phyloP scores from a whole-genome alignment of 441 rosid genomes.

The Metrosideros polymorpha region DNA sequence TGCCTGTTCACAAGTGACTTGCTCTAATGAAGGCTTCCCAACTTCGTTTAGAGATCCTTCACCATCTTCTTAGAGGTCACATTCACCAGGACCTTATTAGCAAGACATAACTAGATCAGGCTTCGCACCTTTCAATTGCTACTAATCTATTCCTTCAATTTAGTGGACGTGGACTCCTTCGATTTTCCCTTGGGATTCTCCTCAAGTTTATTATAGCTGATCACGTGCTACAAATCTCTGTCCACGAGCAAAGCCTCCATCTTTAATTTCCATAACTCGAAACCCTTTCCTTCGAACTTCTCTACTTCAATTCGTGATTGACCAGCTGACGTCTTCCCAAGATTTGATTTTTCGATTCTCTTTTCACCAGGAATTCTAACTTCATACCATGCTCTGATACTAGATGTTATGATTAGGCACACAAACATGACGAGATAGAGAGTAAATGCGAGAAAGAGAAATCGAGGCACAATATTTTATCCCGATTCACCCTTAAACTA shows the following conservation, averaged over 20 bases:
- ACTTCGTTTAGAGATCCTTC: neutral
- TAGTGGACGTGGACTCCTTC: neutral
- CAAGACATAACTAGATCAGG: neutral
- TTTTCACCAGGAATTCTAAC: neutral
- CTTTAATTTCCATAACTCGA: neutral
- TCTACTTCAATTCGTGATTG: neutral
- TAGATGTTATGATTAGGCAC: neutral
- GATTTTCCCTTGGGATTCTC: neutral
- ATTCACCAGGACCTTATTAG: neutral
- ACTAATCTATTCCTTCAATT: neutral
- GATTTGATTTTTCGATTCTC: neutral
- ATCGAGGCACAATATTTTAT: neutral
- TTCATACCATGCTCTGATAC: neutral
- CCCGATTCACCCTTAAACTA: neutral
- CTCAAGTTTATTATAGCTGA: neutral
- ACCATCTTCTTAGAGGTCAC: neutral
- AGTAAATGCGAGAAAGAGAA: neutral
- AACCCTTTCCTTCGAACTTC: neutral
- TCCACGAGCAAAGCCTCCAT: neutral
- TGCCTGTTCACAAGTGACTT: fast-evolving
- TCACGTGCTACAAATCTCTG: neutral
- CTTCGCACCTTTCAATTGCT: fast-evolving
- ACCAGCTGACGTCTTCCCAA: neutral
- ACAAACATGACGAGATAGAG: neutral
- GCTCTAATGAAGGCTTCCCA: neutral